Conservation (phyloP, 2,329 filamentous ascomycete species). For the Botrytis squamosa region DNA sequence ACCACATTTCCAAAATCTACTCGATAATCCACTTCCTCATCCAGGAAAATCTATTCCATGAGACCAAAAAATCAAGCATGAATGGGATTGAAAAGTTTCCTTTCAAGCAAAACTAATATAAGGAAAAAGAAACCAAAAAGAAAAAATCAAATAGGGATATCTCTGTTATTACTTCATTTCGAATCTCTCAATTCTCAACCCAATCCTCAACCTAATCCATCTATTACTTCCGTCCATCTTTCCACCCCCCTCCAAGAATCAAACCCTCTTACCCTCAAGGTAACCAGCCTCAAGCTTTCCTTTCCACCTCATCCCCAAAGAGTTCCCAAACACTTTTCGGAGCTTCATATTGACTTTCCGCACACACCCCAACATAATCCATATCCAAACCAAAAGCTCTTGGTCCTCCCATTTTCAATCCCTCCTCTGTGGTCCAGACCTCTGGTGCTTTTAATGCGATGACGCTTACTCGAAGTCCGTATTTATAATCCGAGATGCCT, state of each 20-base stretch:
- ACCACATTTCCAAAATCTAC: no score
- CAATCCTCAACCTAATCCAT: neutral
- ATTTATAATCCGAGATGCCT: conserved; percentile 51
- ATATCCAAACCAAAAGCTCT: conserved; percentile 41
- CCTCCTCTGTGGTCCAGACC: conserved; percentile 46
- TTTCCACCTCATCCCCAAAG: conserved; percentile 24
- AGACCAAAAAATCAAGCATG: neutral
- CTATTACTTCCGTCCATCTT: neutral
- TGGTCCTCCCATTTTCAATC: conserved; percentile 44
- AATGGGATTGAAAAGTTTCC: neutral
- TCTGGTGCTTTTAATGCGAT: conserved; percentile 51
- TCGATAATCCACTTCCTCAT: no score
- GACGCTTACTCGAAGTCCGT: conserved; percentile 51
- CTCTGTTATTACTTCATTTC: neutral
- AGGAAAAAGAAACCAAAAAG: neutral
- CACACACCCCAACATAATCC: conserved; percentile 30
- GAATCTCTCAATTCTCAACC: neutral
- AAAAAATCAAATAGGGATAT: neutral
- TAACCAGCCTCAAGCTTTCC: neutral
- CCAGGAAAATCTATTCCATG: neutral
- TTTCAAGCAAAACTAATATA: neutral
- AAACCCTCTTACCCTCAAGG: neutral
- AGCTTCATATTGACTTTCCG: conserved; percentile 29
- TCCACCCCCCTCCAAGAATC: neutral
- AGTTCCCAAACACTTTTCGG: conserved; percentile 38